Base-by-base conservation (phyloP, 805 yeast species). In the Aciculoconidium aculeatum region DNA sequence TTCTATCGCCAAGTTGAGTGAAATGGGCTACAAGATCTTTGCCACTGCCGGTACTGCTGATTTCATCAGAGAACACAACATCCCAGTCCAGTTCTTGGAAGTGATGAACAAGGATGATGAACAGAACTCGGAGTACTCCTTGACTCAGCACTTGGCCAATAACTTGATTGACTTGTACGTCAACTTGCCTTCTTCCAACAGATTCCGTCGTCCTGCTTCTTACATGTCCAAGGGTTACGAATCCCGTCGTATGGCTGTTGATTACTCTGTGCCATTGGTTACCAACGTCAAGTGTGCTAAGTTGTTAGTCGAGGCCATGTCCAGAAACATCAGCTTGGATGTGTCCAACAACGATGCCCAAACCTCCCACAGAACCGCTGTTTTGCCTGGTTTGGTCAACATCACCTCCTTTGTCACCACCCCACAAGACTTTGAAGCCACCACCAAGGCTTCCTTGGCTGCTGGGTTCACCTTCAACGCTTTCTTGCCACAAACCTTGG, bases 21-120 rank as follows among this genome's bases (percentile, higher is more conserved):
- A 83, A 55, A 62, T 85, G 58, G 97, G 96, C 35, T 92, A 69
- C 72, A 80, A 80, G 49, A 67, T 92, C 49, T 94, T 87, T 64
- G 99, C 97, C 24, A 92, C 99, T 42, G 86, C 97, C 16, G 99
- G 99, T 69, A 92, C 99, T 42, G 95, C 97, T 41, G 98, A 92
- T 61, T 92, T 92, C 67, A 79, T 92, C 49, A 86, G 84, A 57
- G 98, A 92, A 61, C 95, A 92, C 57, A 82, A 78, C 28, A 72
- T 92, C 42, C 95, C 96, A 31, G 96, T 92, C 36, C 88, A 87
- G 64, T 94, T 86, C 64, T 74, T 92, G 56, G 98, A 92, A 66
- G 83, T 87, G 29, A 67, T 90, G 61, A 59, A 67, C 48, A 80
- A 80, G 48, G 78, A 71, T 21, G 80, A 75, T 40, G 80, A 77